Conservation (phyloP, 176 grass and related monocot genomes). For the Carex littledalei region DNA sequence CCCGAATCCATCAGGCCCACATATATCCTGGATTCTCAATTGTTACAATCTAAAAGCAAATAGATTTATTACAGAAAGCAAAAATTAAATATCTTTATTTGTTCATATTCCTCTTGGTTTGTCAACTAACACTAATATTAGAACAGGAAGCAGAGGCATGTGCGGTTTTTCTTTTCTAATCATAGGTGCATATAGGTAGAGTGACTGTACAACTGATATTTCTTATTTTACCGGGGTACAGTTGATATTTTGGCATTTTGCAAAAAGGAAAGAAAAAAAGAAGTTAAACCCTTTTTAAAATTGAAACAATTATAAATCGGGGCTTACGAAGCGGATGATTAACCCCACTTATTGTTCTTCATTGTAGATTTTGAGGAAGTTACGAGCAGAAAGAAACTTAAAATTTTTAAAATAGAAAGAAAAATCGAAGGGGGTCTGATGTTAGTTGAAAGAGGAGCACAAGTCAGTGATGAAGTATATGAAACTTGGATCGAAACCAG, state of each 20-base stretch:
- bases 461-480: conserved; percentile 78
- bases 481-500: conserved; percentile 92
- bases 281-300: not conserved
- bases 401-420: conserved; percentile 8
- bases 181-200: too few relatives aligned
- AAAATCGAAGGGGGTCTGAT: conserved; percentile 18
- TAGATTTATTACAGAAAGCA: too few relatives aligned
- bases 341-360: not conserved
- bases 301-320: not conserved
- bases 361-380: not conserved
- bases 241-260: not conserved
- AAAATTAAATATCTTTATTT: too few relatives aligned
- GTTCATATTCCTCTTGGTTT: too few relatives aligned
- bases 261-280: not conserved
- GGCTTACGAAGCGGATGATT: not conserved
- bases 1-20: too few relatives aligned
- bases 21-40: too few relatives aligned
- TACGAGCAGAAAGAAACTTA: not conserved
- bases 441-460: conserved; percentile 26
- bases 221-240: not conserved
- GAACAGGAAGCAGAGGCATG: too few relatives aligned
- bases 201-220: not conserved
- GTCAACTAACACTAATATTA: too few relatives aligned
- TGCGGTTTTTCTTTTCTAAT: too few relatives aligned
- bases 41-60: too few relatives aligned